Evolutionary conservation across 257 asterid species (phyloP).

Genomic region (Cruciata laevipes): DNA sequence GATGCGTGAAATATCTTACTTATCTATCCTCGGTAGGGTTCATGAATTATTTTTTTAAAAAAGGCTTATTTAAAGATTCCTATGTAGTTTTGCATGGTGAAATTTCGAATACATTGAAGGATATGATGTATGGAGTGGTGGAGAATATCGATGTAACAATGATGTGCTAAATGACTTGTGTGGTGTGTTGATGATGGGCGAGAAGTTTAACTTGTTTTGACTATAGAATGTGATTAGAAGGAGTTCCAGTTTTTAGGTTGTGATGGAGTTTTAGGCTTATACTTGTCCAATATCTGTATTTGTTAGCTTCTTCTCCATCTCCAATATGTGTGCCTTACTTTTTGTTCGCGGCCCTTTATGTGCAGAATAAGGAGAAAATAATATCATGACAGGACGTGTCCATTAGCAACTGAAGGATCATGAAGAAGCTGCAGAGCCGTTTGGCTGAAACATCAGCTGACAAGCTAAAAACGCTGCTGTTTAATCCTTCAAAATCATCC

Average conservation of each 20-base stretch:
- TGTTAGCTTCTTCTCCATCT: not conserved
- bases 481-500: conserved; percentile 24
- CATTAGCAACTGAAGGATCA: not conserved
- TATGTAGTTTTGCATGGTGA: too few species aligned
- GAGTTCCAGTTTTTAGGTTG: not conserved
- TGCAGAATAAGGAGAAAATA: not conserved
- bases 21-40: too few species aligned
- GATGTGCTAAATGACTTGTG: too few species aligned
- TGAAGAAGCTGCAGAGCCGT: not conserved
- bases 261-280: not conserved
- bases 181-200: not conserved
- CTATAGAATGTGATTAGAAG: not conserved
- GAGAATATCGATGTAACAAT: too few species aligned
- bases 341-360: not conserved
- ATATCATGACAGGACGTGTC: not conserved
- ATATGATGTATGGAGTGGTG: too few species aligned
- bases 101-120: too few species aligned
- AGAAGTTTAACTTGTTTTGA: not conserved
- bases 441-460: conserved; percentile 16
- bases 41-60: too few species aligned
- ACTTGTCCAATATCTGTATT: not conserved
- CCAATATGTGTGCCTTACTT: not conserved
- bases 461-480: conserved; percentile 31
- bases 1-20: too few species aligned
- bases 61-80: too few species aligned